These are phyloP conservation scores for Cryptococcus sp. DNA, from an alignment of 1,284 basidiomycete species.

Conservation along the genomic window DNA sequence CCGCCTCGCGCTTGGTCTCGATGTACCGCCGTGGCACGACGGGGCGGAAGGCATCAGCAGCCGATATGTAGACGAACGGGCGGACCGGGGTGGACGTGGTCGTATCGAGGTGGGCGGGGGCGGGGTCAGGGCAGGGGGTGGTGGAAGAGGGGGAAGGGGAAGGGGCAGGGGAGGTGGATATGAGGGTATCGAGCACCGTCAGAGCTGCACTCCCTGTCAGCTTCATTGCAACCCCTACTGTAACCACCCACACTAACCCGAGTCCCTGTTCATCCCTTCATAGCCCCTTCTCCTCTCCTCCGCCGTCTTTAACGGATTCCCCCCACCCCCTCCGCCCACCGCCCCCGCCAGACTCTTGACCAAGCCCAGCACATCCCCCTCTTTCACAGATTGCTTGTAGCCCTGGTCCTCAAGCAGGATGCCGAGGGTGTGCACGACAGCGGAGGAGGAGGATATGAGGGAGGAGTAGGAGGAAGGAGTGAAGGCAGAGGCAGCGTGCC, in stretches of 20 bases:
- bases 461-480: constrained; percentile 68
- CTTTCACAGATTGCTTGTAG: constrained; percentile 65
- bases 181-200: constrained; percentile 68
- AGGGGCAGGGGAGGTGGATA: constrained; percentile 34
- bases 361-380: constrained; percentile 56
- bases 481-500: constrained; percentile 75
- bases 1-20: constrained; percentile 84
- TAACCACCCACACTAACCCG: constrained; percentile 59
- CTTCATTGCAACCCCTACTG: not conserved
- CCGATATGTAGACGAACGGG: constrained; percentile 90
- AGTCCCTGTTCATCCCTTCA: constrained; percentile 79
- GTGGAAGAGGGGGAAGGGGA: constrained; percentile 18
- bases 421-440: constrained; percentile 93
- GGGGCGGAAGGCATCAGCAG: constrained; percentile 87
- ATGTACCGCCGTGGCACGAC: constrained; percentile 81
- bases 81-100: constrained; percentile 1
- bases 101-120: constrained; percentile 21
- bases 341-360: constrained; percentile 49
- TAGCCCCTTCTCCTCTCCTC: constrained; percentile 56
- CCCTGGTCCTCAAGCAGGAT: constrained; percentile 75
- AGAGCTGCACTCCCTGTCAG: constrained; percentile 56
- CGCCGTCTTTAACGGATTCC: constrained; percentile 63
- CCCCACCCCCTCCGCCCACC: constrained; percentile 37
- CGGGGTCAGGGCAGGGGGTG: constrained; percentile 1
- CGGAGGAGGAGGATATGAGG: constrained; percentile 62